Conservation (phyloP, 2,329 filamentous ascomycete genomes). For the Juglanconis oblonga region DNA sequence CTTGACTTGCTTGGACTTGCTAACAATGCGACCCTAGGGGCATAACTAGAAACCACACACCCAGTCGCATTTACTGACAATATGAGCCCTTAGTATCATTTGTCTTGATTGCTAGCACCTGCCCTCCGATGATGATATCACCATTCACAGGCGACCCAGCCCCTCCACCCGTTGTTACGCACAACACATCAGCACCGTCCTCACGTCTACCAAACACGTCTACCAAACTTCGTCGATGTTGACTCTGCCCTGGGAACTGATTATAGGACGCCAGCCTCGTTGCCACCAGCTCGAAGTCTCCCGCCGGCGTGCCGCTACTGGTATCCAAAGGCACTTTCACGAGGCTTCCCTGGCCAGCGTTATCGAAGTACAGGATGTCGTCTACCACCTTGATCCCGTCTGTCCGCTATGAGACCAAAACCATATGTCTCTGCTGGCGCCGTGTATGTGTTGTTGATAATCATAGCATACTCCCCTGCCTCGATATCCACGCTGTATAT, state of each 20-base stretch:
- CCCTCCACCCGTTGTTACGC: conserved; percentile 17
- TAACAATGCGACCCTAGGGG: background rate
- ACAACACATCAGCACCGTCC: conserved; percentile 11
- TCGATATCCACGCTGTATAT: conserved; percentile 24
- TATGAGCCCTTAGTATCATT: background rate
- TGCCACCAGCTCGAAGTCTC: conserved; percentile 17
- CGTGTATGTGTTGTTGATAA: conserved; percentile 25
- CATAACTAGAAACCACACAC: background rate
- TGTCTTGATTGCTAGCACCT: conserved; percentile 15
- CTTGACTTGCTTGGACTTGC: too few relatives aligned
- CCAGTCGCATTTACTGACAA: background rate
- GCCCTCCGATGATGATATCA: conserved; percentile 13
- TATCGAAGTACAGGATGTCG: conserved; percentile 25
- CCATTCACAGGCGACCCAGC: conserved; percentile 14
- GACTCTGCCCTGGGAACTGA: conserved; percentile 11
- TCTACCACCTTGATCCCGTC: conserved; percentile 27
- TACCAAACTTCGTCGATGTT: too few relatives aligned
- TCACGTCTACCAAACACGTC: conserved; percentile 14
- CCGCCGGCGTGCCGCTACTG: conserved; percentile 15
- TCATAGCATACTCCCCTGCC: conserved; percentile 22
- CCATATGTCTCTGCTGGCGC: conserved; percentile 13
- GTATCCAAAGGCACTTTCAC: conserved; percentile 21
- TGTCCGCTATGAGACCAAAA: conserved; percentile 19
- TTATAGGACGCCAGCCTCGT: conserved; percentile 4
- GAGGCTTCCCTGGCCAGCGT: conserved; percentile 22